Conservation (phyloP, 352 stramenopile species). For the Phytopythium helicoides region DNA sequence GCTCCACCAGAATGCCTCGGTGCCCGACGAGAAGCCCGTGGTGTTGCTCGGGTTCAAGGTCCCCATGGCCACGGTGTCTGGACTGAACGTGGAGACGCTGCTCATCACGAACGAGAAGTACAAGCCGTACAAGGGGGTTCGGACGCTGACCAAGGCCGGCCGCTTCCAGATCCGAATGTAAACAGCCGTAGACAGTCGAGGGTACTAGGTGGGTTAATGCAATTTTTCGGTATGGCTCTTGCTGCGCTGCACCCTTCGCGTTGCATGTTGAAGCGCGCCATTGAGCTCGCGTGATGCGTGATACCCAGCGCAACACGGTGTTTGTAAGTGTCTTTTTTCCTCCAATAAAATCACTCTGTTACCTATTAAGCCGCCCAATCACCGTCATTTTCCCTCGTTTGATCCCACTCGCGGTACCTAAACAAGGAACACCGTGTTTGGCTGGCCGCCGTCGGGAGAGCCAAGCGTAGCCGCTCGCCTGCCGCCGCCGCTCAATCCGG, state of each 20-base stretch:
- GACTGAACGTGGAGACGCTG: conserved; percentile 94
- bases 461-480: neutral
- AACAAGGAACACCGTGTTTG: conserved; percentile 9
- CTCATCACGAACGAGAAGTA: conserved; percentile 96
- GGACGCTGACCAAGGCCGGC: conserved; percentile 95
- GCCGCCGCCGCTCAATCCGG: neutral
- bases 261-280: neutral
- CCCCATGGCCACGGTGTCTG: conserved; percentile 94
- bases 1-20: conserved; percentile 78
- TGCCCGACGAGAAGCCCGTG: conserved; percentile 92
- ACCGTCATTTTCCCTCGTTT: neutral
- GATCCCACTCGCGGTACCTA: neutral
- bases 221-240: too few species aligned
- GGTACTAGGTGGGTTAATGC: neutral
- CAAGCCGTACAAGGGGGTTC: conserved; percentile 97
- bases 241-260: too few species aligned
- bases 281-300: too few species aligned
- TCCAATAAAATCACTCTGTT: conserved; percentile 1
- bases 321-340: neutral
- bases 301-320: too few species aligned
- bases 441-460: conserved; percentile 1
- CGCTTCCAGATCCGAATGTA: conserved; percentile 95
- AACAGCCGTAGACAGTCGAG: conserved; percentile 3
- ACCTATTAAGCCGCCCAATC: neutral
- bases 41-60: conserved; percentile 97